Evolutionary conservation across 768 basidiomycete genomes (phyloP).

Genomic region (Lentinula boryana): DNA sequence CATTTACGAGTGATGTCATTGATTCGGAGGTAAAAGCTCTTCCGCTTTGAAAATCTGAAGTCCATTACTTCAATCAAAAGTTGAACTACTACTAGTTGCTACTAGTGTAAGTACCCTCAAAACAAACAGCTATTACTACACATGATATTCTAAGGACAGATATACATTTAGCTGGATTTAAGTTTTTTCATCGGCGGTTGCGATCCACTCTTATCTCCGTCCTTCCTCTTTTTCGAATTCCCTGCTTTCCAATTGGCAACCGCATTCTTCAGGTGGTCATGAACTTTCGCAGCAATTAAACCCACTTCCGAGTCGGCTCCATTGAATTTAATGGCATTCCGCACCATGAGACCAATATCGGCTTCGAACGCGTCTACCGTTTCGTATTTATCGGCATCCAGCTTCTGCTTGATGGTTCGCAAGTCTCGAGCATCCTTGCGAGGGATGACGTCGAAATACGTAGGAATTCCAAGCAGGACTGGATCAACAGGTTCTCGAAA

Average conservation of each 20-base stretch:
- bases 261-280: slow-evolving; percentile 49
- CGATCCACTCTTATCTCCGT: slow-evolving; percentile 55
- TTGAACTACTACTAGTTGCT: not conserved
- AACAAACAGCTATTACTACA: not conserved
- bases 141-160: not conserved
- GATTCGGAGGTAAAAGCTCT: too few relatives aligned
- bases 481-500: slow-evolving; percentile 91
- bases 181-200: slow-evolving; percentile 61
- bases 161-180: slow-evolving; percentile 44
- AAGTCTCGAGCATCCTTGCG: slow-evolving; percentile 86
- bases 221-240: slow-evolving; percentile 67
- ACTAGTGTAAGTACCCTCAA: not conserved
- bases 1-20: not conserved
- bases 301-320: slow-evolving; percentile 79
- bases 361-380: slow-evolving; percentile 73
- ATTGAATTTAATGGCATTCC: slow-evolving; percentile 89
- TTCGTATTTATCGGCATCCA: slow-evolving; percentile 81
- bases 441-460: slow-evolving; percentile 83
- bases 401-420: slow-evolving; percentile 69
- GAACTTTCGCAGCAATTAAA: slow-evolving; percentile 42
- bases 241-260: slow-evolving; percentile 42
- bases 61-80: too few relatives aligned
- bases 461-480: slow-evolving; percentile 71
- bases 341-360: slow-evolving; percentile 82
- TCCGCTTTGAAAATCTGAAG: too few relatives aligned